A percentile compares a stretch with the other conserved stretches of the same genome.
Evolutionary conservation across 2,329 filamentous ascomycete species (phyloP).

Genomic region (Apiospora saccharicola): DNA sequence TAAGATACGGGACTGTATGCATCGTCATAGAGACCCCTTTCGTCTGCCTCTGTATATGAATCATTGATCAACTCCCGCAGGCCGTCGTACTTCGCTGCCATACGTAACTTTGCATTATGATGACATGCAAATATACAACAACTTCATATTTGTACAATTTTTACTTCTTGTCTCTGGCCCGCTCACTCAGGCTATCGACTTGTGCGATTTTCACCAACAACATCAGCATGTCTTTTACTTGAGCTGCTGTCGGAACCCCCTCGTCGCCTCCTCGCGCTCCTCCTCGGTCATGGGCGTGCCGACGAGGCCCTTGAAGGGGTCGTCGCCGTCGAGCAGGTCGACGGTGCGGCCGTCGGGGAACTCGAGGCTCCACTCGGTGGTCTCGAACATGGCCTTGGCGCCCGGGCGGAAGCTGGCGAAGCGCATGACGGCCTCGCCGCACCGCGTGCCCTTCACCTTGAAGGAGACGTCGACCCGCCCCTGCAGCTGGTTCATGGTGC

Average conservation of each 20-base stretch:
- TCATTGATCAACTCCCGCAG: conserved; percentile 2
- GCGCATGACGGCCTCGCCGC: conserved; percentile 74
- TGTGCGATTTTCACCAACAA: neutral
- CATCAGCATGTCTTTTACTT: conserved; percentile 34
- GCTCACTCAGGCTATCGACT: conserved; percentile 19
- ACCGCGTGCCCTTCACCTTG: conserved; percentile 77
- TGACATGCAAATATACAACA: conserved; percentile 2
- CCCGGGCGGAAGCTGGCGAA: conserved; percentile 78
- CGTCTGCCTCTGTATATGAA: conserved; percentile 8
- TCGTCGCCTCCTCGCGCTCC: conserved; percentile 48
- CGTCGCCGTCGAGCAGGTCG: conserved; percentile 75
- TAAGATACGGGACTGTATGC: neutral
- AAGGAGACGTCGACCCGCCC: conserved; percentile 89
- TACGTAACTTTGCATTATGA: conserved; percentile 26
- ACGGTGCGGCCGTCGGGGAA: conserved; percentile 67
- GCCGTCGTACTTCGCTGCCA: neutral
- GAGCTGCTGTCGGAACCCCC: conserved; percentile 61
- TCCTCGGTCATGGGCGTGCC: conserved; percentile 52
- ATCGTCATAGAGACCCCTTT: conserved; percentile 2
- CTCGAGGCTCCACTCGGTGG: conserved; percentile 87
- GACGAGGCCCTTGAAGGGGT: conserved; percentile 70
- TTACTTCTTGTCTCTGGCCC: conserved; percentile 11
- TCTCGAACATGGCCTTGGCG: conserved; percentile 75
- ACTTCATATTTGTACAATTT: conserved; percentile 3
- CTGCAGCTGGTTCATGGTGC: conserved; percentile 92